A percentile compares a stretch with the other conserved stretches of the same genome.
phyloP scores from a whole-genome alignment of 768 basidiomycete genomes.

The Calocybe cyanea region DNA sequence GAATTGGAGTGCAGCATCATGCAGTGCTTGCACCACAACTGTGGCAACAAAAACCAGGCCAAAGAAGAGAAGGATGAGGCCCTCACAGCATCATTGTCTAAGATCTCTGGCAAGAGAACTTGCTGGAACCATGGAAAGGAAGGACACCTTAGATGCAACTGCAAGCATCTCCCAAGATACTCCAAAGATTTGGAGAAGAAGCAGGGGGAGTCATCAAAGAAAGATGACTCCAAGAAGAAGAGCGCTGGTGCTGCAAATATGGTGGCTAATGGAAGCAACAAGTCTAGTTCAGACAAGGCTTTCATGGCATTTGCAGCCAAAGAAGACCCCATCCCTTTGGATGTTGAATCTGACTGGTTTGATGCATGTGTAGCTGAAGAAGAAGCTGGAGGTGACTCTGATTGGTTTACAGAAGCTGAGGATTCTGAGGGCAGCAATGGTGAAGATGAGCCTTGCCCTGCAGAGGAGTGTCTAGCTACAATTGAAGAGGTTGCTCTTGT shows the following conservation, averaged over 20 bases:
- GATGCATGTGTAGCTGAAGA: background rate
- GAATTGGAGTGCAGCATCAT: too few species aligned
- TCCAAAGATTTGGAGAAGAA: too few species aligned
- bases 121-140: slow-evolving; percentile 27
- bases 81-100: too few species aligned
- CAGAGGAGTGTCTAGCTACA: background rate
- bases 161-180: slow-evolving; percentile 16
- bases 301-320: background rate
- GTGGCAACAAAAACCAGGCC: too few species aligned
- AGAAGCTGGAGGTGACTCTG: background rate
- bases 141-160: slow-evolving; percentile 22
- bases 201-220: too few species aligned
- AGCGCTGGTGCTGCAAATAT: background rate
- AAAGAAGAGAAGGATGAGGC: too few species aligned
- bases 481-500: background rate
- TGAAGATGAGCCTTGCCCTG: background rate
- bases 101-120: too few species aligned
- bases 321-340: background rate
- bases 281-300: background rate
- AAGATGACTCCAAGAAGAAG: background rate
- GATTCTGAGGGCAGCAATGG: background rate
- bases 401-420: background rate
- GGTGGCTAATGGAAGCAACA: background rate
- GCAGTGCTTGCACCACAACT: too few species aligned
- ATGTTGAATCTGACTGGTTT: background rate